Evolutionary conservation across 768 basidiomycete species (phyloP).

Genomic region (Suillus ampliporus): DNA sequence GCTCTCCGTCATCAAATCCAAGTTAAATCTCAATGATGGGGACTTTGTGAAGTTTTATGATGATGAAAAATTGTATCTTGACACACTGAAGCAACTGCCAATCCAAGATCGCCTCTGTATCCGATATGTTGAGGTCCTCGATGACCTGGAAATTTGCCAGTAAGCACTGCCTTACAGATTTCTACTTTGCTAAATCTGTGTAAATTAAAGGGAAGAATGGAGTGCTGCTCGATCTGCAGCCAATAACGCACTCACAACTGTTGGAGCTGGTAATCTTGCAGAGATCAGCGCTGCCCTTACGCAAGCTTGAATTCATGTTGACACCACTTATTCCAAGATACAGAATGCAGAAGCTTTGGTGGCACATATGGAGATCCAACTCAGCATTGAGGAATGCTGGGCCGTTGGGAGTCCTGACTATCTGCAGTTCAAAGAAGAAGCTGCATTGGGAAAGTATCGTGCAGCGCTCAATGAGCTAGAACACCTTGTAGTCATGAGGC

Average conservation of each 20-base stretch:
- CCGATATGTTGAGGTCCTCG: slow-evolving; percentile 3
- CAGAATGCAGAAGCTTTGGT: slow-evolving; percentile 10
- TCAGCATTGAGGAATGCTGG: slow-evolving; percentile 11
- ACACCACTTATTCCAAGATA: neutral
- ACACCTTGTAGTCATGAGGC: slow-evolving; percentile 32
- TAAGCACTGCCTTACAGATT: neutral
- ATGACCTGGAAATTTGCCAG: neutral
- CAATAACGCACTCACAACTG: neutral
- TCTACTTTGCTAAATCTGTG: neutral
- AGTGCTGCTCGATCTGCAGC: neutral
- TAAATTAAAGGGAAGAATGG: neutral
- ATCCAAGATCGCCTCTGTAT: neutral
- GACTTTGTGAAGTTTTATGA: neutral
- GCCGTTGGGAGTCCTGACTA: slow-evolving; percentile 7
- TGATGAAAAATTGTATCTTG: neutral
- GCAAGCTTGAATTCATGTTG: neutral
- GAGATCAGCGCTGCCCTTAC: neutral
- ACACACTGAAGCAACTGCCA: neutral
- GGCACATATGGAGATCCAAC: slow-evolving; percentile 3
- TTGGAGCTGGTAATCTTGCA: neutral
- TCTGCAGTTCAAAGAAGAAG: slow-evolving; percentile 3
- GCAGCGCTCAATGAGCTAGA: slow-evolving; percentile 32
- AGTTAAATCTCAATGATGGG: neutral
- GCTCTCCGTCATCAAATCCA: neutral
- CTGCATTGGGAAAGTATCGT: slow-evolving; percentile 7